Base-by-base conservation (phyloP, 495 filamentous ascomycete genomes). In the Thozetella sp. region DNA sequence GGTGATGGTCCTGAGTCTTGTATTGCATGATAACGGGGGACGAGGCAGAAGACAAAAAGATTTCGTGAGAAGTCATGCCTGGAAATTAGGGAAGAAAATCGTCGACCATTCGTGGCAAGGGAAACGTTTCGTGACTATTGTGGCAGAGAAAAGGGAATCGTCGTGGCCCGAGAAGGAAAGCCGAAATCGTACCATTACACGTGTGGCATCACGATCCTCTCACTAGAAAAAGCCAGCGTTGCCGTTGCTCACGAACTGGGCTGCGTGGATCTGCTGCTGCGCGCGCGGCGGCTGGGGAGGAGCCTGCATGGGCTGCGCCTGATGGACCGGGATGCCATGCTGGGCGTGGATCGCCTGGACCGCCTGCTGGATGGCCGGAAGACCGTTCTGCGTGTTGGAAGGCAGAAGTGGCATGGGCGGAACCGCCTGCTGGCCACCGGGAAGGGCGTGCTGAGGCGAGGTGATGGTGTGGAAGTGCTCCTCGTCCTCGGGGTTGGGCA, bases 181-280 rank as follows among this genome's bases (percentile, higher is more conserved):
- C 23, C 51, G 34, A 51, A 67, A 64, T 68, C 67, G 64, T 75
- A 72, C 64, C 71, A 55, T 73, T 67, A 67, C 66, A 70, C 61
- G 34, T 55, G 25, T 67, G 53, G 51, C 37, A 43, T 56, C 34
- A 27, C 43, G 13, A 34, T 66, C 51, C 53, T 48, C 56, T 19
- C 37, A 59, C 57, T 70, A 72, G 60, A 72, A 68, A 59, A 72
- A 72, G 57, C 64, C 54, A 11, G 57, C 65, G 22, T 67, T 65
- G 24, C 60, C 58, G 37, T 64, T 51, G 43, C 63, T 48, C n/a
- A 19, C 43, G n/a, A 48, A 48, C 43, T 48, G 43, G 43, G 43
- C 43, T n/a, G 43, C 43, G 43, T 30, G 12, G 34, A 68, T 65
- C 56, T 69, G 68, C n/a, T 68, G 67, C 65, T 68, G 67, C 22